These are phyloP conservation scores for Rosa persica DNA, from an alignment of 306 rosid species.

Conservation along the genomic window DNA sequence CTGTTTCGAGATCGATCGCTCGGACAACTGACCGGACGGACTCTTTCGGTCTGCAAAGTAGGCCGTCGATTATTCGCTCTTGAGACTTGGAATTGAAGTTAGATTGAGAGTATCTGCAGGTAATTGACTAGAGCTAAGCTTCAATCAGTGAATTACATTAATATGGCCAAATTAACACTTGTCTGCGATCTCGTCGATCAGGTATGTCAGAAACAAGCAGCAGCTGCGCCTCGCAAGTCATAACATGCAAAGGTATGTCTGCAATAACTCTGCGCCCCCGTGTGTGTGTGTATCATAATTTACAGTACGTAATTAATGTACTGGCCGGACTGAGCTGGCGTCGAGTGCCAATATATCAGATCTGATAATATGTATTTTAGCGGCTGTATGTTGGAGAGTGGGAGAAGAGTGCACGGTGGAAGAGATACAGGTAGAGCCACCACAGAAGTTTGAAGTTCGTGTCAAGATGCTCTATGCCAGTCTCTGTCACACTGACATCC, in stretches of 20 bases:
- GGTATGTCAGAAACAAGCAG: constrained; percentile 13
- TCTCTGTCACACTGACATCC: constrained; percentile 53
- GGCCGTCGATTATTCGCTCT: too few relatives aligned
- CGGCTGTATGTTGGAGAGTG: constrained; percentile 52
- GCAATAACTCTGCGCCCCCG: too few relatives aligned
- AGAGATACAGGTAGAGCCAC: constrained; percentile 60
- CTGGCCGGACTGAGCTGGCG: background rate
- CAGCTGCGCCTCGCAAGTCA: constrained; percentile 12
- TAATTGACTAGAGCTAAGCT: too few relatives aligned
- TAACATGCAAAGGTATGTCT: constrained; percentile 13
- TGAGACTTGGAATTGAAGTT: too few relatives aligned
- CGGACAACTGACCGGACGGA: too few relatives aligned
- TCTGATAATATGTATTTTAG: constrained; percentile 13
- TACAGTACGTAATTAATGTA: background rate
- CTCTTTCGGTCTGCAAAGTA: too few relatives aligned
- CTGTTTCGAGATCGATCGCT: too few relatives aligned
- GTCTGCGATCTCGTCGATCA: background rate
- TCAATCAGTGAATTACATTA: background rate
- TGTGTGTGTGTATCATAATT: background rate
- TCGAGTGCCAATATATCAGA: background rate
- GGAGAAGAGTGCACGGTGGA: constrained; percentile 42
- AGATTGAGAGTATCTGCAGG: too few relatives aligned
- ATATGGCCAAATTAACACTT: too few relatives aligned
- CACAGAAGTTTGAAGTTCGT: constrained; percentile 45
- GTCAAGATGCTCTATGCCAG: constrained; percentile 60